Conservation (phyloP, 176 grass and related monocot species). For the Carex kokanica region DNA sequence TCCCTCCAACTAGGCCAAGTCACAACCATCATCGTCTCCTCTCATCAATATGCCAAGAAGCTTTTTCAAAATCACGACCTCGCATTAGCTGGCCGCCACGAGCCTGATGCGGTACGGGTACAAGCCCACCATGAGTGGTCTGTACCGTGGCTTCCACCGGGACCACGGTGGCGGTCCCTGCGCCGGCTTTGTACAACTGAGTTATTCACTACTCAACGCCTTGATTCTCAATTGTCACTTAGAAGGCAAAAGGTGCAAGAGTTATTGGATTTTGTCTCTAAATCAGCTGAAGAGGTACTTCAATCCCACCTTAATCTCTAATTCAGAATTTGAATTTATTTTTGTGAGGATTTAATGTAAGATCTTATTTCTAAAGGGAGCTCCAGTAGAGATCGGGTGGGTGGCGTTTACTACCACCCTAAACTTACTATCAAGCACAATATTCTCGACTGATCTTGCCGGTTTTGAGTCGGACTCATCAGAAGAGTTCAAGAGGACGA, state of each 20-base stretch:
- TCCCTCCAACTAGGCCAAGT: conserved; percentile 25
- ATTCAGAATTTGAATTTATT: background rate
- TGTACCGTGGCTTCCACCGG: background rate
- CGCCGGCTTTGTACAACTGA: conserved; percentile 6
- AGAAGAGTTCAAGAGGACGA: conserved; percentile 23
- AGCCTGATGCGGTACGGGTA: background rate
- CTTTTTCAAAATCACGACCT: conserved; percentile 16
- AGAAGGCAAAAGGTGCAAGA: conserved; percentile 28
- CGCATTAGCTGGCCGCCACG: background rate
- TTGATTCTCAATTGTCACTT: conserved; percentile 14
- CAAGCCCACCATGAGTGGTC: background rate
- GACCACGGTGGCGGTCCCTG: background rate
- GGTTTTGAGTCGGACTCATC: conserved; percentile 29
- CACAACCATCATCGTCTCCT: conserved; percentile 22
- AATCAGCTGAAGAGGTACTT: conserved; percentile 15
- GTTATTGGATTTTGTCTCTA: background rate
- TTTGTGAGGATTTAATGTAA: background rate
- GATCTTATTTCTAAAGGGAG: background rate
- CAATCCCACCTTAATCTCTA: background rate
- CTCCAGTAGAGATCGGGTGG: background rate
- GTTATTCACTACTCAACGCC: conserved; percentile 14
- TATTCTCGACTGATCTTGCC: conserved; percentile 21
- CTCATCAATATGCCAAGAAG: conserved; percentile 1
- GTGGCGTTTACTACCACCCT: background rate
- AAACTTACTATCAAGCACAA: conserved; percentile 16